phyloP scores from a whole-genome alignment of 2,329 filamentous ascomycete genomes.

The Claviceps purpurea region DNA sequence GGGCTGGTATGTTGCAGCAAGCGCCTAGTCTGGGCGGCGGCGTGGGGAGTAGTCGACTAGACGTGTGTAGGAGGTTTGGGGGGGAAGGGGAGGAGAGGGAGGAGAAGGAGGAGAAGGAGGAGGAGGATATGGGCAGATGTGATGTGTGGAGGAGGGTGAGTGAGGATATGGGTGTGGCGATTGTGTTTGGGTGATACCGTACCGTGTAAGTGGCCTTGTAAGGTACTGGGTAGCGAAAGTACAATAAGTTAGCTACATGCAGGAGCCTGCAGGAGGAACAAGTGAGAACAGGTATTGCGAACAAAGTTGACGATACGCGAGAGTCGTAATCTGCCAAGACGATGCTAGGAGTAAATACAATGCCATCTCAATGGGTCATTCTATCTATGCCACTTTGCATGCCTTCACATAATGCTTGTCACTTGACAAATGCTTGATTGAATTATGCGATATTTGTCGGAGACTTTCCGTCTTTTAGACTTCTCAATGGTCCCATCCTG shows the following conservation, averaged over 20 bases:
- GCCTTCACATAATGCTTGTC: neutral
- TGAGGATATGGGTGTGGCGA: constrained; percentile 42
- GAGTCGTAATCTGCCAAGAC: neutral
- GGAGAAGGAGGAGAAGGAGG: too few relatives aligned
- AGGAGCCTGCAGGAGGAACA: too few relatives aligned
- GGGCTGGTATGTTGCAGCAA: constrained; percentile 3
- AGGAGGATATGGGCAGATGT: neutral
- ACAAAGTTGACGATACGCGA: too few relatives aligned
- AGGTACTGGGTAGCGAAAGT: neutral
- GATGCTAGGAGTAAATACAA: neutral
- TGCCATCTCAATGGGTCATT: neutral
- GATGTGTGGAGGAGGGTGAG: constrained; percentile 46
- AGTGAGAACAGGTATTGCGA: too few relatives aligned
- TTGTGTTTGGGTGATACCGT: constrained; percentile 41
- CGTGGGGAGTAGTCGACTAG: too few relatives aligned
- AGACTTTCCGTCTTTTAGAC: neutral
- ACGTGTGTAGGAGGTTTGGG: too few relatives aligned
- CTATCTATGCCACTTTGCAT: neutral
- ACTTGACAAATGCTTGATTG: neutral
- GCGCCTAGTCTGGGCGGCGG: too few relatives aligned
- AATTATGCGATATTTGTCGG: neutral
- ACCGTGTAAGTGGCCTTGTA: neutral
- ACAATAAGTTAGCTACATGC: too few relatives aligned
- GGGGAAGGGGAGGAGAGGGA: too few relatives aligned
- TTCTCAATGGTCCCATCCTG: neutral